Percentiles rank a stretch among this genome's conserved stretches.
These are phyloP conservation scores for Thelonectria discophora DNA, from an alignment of 2,329 filamentous ascomycete genomes.

Conservation along the genomic window DNA sequence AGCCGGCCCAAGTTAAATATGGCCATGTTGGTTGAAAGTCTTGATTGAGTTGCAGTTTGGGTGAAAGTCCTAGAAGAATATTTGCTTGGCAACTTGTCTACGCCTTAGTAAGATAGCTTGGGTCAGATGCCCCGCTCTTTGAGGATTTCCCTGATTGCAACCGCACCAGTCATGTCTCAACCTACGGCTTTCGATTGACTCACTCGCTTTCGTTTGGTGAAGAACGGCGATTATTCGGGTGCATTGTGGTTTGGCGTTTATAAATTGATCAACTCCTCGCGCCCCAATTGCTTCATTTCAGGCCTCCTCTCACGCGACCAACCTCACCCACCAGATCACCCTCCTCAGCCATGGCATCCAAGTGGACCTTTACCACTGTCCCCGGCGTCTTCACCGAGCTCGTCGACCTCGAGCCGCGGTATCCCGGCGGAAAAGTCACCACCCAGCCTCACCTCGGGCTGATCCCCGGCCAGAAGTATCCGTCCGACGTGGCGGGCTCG, in stretches of 20 bases:
- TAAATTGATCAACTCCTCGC: neutral
- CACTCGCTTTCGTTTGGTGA: neutral
- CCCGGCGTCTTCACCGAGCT: slow-evolving; percentile 56
- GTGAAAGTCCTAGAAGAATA: neutral
- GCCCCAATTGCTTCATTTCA: neutral
- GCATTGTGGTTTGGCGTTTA: neutral
- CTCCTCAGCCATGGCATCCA: slow-evolving; percentile 26
- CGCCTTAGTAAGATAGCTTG: neutral
- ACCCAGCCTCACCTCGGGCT: slow-evolving; percentile 63
- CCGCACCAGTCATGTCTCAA: neutral
- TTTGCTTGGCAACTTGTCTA: neutral
- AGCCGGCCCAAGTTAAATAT: no score
- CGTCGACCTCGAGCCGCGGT: slow-evolving; percentile 38
- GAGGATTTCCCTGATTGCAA: neutral
- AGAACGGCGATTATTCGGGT: neutral
- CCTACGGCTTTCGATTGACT: neutral
- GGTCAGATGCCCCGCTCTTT: neutral
- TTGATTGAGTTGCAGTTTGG: no score
- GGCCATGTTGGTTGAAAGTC: no score
- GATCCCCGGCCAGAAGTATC: slow-evolving; percentile 57
- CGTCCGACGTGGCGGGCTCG: slow-evolving; percentile 47
- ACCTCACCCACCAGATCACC: neutral
- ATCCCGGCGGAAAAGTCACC: slow-evolving; percentile 43
- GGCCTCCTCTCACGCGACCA: neutral
- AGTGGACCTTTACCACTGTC: slow-evolving; percentile 40